Percentiles rank a stretch among this genome's conserved stretches.
These are phyloP conservation scores for Neoscytalidium dimidiatum DNA, from an alignment of 2,329 filamentous ascomycete species.

Conservation along the genomic window DNA sequence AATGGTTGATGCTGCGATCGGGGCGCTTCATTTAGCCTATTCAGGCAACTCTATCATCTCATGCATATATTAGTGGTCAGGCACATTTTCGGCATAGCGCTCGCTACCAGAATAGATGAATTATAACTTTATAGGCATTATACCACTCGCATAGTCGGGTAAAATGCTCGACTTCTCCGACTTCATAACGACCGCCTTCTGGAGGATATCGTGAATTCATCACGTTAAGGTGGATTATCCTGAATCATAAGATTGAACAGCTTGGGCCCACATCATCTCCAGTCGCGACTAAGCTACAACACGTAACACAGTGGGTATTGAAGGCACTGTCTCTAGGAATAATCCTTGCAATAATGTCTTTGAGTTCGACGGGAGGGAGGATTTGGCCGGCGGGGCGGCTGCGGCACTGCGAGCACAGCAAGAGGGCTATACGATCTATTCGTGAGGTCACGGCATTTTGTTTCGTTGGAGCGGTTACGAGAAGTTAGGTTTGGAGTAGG, in stretches of 20 bases:
- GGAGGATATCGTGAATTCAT: neutral
- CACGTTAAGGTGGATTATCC: neutral
- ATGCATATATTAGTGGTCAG: neutral
- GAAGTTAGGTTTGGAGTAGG: neutral
- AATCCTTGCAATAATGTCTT: too few species aligned
- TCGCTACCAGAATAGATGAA: neutral
- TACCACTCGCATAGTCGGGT: neutral
- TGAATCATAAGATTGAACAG: neutral
- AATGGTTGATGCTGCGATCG: neutral
- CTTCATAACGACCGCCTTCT: neutral
- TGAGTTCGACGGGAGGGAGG: too few species aligned
- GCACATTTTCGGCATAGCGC: neutral
- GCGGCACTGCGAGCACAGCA: neutral
- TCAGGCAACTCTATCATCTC: neutral
- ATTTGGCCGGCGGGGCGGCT: too few species aligned
- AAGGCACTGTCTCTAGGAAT: too few species aligned
- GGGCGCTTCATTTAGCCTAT: neutral
- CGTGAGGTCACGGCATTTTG: neutral
- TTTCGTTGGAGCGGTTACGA: neutral
- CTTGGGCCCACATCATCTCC: neutral
- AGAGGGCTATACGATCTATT: neutral
- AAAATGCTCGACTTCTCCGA: neutral
- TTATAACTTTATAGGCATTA: neutral
- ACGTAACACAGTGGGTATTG: too few species aligned
- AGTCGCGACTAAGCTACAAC: too few species aligned